A percentile compares a stretch with the other conserved stretches of the same genome.
phyloP scores from a whole-genome alignment of 129 eudicot species.

The Artemisia tridentata region DNA sequence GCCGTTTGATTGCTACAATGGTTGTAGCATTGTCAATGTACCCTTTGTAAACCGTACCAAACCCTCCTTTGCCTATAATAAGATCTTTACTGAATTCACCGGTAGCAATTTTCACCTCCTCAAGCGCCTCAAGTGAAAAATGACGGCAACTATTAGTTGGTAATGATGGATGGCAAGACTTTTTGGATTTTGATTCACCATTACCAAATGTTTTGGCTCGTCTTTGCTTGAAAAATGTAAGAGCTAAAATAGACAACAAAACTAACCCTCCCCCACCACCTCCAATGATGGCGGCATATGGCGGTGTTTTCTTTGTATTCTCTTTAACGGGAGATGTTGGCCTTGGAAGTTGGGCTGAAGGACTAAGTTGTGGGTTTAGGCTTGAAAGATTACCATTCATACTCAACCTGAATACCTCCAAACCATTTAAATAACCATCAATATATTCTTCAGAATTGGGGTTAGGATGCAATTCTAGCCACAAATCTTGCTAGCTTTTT shows the following conservation, averaged over 20 bases:
- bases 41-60: constrained; percentile 48
- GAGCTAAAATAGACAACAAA: constrained; percentile 13
- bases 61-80: constrained; percentile 45
- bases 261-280: constrained; percentile 32
- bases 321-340: neutral
- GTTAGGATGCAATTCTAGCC: constrained; percentile 36
- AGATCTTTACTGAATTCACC: constrained; percentile 17
- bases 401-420: constrained; percentile 53
- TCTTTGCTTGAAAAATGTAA: constrained; percentile 24
- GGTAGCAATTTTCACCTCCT: constrained; percentile 35
- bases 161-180: constrained; percentile 19
- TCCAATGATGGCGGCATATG: constrained; percentile 30
- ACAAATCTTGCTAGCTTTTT: constrained; percentile 28
- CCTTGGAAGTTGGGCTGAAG: neutral
- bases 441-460: neutral
- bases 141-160: constrained; percentile 30
- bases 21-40: constrained; percentile 26
- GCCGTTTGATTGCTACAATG: constrained; percentile 44
- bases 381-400: constrained; percentile 34
- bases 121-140: constrained; percentile 39
- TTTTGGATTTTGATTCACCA: constrained; percentile 12
- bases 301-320: neutral
- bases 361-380: constrained; percentile 38
- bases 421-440: constrained; percentile 44
- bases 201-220: constrained; percentile 10